These are phyloP conservation scores for Kluyveromyces sp. DNA, from an alignment of 1,139 yeast genomes.

Conservation along the genomic window DNA sequence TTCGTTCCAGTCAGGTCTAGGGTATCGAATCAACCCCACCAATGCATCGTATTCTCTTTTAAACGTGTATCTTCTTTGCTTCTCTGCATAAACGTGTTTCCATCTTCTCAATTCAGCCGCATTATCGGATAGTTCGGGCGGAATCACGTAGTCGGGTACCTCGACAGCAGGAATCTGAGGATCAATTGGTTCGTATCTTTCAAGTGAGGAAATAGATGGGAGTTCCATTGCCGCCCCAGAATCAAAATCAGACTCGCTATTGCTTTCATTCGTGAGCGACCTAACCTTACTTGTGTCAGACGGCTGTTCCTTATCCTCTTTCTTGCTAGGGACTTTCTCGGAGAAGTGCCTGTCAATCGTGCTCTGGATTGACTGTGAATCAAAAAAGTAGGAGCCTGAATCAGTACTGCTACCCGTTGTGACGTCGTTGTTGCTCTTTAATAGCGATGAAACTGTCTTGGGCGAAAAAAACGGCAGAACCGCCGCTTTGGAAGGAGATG, in stretches of 20 bases:
- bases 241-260: neutral
- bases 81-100: conserved; percentile 30
- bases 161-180: conserved; percentile 22
- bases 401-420: neutral
- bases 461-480: conserved; percentile 1
- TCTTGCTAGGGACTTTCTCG: too few species aligned
- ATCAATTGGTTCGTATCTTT: conserved; percentile 7
- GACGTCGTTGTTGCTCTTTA: neutral
- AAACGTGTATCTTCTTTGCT: conserved; percentile 26
- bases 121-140: conserved; percentile 16
- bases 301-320: too few species aligned
- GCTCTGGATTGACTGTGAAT: too few species aligned
- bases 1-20: conserved; percentile 10
- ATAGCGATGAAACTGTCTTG: neutral
- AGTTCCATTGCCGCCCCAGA: neutral
- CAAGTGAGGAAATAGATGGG: neutral
- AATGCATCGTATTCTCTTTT: conserved; percentile 25
- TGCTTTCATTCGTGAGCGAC: too few species aligned
- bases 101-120: conserved; percentile 22
- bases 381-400: too few species aligned
- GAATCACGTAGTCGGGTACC: conserved; percentile 19
- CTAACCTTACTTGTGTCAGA: too few species aligned
- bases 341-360: too few species aligned
- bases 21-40: conserved; percentile 16
- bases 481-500: conserved; percentile 2